These are phyloP conservation scores for Stephanodiscus minutulus DNA, from an alignment of 108 stramenopile species.

Conservation along the genomic window DNA sequence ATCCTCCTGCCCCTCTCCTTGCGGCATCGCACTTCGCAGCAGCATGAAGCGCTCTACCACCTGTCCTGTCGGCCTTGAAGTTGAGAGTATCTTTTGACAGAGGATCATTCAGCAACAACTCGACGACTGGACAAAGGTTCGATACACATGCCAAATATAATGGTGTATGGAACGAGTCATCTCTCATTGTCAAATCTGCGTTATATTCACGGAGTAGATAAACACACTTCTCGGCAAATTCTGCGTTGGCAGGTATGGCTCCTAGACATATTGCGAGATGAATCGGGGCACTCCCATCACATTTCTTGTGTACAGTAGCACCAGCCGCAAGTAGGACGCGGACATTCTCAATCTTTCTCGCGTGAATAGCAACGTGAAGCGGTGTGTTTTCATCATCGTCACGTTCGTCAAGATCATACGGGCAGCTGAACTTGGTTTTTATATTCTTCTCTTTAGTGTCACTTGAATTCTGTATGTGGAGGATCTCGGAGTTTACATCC, in stretches of 20 bases:
- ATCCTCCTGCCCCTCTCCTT: constrained; percentile 20
- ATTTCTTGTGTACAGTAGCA: constrained; percentile 67
- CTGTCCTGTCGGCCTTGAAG: constrained; percentile 67
- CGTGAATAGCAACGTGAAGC: constrained; percentile 85
- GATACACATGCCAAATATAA: constrained; percentile 79
- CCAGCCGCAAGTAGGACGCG: constrained; percentile 76
- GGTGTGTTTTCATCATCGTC: constrained; percentile 91
- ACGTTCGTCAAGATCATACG: constrained; percentile 82
- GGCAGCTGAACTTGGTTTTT: constrained; percentile 61
- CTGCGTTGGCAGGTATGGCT: constrained; percentile 58
- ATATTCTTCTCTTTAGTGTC: constrained; percentile 39
- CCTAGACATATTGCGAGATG: constrained; percentile 87
- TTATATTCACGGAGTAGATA: constrained; percentile 56
- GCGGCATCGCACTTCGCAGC: constrained; percentile 79
- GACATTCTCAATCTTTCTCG: constrained; percentile 81
- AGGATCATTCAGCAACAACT: constrained; percentile 60
- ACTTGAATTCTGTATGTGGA: not conserved
- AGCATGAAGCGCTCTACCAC: constrained; percentile 82
- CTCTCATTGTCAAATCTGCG: constrained; percentile 78
- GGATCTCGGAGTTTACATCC: constrained; percentile 9
- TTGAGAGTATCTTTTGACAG: constrained; percentile 70
- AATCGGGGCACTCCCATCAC: constrained; percentile 82
- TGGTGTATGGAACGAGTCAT: constrained; percentile 85
- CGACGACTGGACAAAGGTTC: constrained; percentile 68
- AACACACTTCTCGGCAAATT: constrained; percentile 81